Base-by-base conservation (phyloP, 1,284 basidiomycete species). In the Fomitiporia mediterranea region DNA sequence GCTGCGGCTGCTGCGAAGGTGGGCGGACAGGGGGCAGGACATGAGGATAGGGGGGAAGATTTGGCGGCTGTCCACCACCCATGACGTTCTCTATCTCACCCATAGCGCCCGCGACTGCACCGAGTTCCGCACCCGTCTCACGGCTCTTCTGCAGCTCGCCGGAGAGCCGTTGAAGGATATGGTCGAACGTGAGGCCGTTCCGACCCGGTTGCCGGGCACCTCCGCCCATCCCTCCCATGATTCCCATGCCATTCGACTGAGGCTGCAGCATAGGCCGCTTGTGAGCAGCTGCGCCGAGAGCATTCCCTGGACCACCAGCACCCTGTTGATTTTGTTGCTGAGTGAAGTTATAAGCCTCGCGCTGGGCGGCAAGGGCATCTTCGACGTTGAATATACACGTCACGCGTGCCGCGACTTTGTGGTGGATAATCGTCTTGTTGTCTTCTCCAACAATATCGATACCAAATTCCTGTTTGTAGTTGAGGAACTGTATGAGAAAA, bases 401-500 rank as follows among this genome's bases (percentile, higher is more conserved):
- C 32, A 94, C 93, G 42, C 92, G 91, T 11, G 94, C 94, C 8
- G 96, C 92, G 38, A 99, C 97, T 70, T 98, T 98, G 76, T 98
- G 95, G 72, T 99, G 96, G 48, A 99, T 88, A 61, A 98, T 94
- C 0, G 94, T 94, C 73, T 94, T 94, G 79, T 97, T 98, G 75
- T 99, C 97, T 68, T 99, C 96, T 60, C 93, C 93, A 56, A 98
- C 91, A 61, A 99, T 99, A 74, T 99, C 97, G 69, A 99, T 99
- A 59, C 96, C 95, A 68, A 98, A 98, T 83, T 98, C 95, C 91
- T 94, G 23, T 23, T 40, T 28, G 25, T 7, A 21, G 34, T 27
- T 56, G 21, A 58, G 47, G 51, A 19, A 53, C 50, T 34, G 59
- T 49, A 55, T 23, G 53, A 25, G 17, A 32, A 27, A 53, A 43